phyloP scores from a whole-genome alignment of 106 monocot genomes.

The Apostasia shenzhenica region DNA sequence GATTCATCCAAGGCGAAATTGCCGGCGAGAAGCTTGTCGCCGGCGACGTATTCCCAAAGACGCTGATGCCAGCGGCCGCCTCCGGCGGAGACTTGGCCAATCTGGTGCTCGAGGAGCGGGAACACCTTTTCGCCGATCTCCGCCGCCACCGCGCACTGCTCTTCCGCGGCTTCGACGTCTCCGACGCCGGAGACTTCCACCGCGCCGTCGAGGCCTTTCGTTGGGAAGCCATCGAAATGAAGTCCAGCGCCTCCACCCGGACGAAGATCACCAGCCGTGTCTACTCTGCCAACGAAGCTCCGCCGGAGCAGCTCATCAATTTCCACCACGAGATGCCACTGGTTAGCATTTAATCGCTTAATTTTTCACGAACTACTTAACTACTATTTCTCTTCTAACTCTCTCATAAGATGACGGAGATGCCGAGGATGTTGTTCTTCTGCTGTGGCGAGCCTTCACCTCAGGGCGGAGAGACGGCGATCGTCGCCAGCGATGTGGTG shows the following conservation, averaged over 20 bases:
- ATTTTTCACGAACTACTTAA: too few relatives aligned
- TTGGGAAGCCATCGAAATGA: conserved; percentile 6
- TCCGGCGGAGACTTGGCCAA: conserved; percentile 2
- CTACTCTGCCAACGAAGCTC: conserved; percentile 17
- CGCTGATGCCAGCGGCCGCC: not conserved
- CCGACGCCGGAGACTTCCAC: conserved; percentile 9
- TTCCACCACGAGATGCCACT: conserved; percentile 35
- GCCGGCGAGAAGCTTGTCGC: not conserved
- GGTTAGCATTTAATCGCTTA: not conserved
- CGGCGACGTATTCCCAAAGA: not conserved
- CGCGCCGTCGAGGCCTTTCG: conserved; percentile 19
- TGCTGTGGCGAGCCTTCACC: not conserved
- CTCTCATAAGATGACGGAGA: not conserved
- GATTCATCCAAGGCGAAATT: not conserved
- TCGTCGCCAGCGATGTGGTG: not conserved
- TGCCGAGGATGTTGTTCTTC: not conserved
- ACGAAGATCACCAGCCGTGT: conserved; percentile 8
- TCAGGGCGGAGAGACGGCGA: conserved; percentile 1
- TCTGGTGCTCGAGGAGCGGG: not conserved
- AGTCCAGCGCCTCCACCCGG: not conserved
- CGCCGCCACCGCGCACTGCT: conserved; percentile 16
- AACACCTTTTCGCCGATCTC: not conserved
- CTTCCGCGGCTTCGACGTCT: conserved; percentile 22
- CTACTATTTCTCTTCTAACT: too few relatives aligned
- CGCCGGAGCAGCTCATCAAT: conserved; percentile 18